Evolutionary conservation across 495 filamentous ascomycete species (phyloP), one percentile per base, ranked within the genome.

Genomic region (Penicillium dipodomyicola): DNA sequence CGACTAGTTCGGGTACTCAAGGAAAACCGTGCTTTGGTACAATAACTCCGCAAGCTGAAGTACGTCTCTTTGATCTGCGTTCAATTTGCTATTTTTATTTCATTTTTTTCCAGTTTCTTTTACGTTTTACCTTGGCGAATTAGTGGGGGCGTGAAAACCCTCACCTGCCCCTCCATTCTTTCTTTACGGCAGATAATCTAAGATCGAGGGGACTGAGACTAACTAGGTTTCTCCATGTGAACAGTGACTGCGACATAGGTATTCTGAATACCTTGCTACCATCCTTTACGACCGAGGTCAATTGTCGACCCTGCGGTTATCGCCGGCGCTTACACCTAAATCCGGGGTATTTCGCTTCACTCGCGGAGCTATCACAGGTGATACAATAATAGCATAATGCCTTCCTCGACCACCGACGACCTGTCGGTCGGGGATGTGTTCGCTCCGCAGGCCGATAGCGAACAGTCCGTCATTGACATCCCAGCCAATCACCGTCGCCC

Each of bases 381-480:
- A 25, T 30, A 30, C 29, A 20, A 53, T 37, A 12, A 58, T 49
- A 10, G 29, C 47, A 52, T 14, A 57, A 74, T 73, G 68, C 53
- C 63, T 49, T 48, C 64, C 23, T 58, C 63, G 27, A 53, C 60
- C 17, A 45, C 55, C 23, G 76, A 76, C 19, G 76, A 79, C 49
- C 50, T 77, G 27, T 73, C 71, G n/a, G 75, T 79, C 20, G 69
- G 65, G 33, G 76, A 79, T 58, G 75, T 79, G 15, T 79, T 79
- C 57, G 72, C 64, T 51, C 71, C 73, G 25, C 75, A 79, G 56
- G 68, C 71, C 40, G 75, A 78, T 60, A 68, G 64, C 49, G 62
- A 62, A 54, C 69, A 68, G 37, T 63, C 69, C 30, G 56, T 50
- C 51, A 52, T 59, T 23, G 69, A 72, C 5, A 53, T 59, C 15